Evolutionary conservation across 345 rosid genomes (phyloP).

Genomic region (Cardamine resedifolia): DNA sequence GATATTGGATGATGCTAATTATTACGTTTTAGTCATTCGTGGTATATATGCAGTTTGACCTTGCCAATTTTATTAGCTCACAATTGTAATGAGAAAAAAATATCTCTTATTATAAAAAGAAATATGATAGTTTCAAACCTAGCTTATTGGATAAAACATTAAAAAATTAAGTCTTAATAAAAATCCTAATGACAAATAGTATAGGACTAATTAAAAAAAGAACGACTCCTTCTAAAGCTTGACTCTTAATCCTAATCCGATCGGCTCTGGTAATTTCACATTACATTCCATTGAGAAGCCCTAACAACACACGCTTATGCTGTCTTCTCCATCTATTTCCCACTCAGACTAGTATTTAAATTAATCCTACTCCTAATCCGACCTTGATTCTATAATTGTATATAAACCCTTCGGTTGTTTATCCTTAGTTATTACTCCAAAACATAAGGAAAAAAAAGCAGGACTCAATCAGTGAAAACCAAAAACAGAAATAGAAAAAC

Average conservation of each 20-base stretch:
- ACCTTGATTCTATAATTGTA: neutral
- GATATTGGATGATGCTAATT: slow-evolving; percentile 2
- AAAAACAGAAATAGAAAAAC: neutral
- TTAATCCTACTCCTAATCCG: slow-evolving; percentile 25
- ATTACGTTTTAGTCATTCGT: neutral
- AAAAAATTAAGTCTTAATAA: neutral
- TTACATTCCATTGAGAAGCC: neutral
- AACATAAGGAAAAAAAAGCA: neutral
- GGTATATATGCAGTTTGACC: neutral
- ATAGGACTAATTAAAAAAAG: neutral
- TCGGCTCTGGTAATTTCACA: neutral
- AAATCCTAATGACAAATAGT: neutral
- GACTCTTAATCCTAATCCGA: neutral
- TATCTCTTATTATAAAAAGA: neutral
- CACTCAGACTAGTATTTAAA: slow-evolving; percentile 7
- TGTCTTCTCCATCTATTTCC: neutral
- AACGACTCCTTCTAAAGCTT: slow-evolving; percentile 24
- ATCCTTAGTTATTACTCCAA: neutral
- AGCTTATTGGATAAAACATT: neutral
- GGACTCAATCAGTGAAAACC: neutral
- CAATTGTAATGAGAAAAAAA: neutral
- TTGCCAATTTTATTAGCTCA: neutral
- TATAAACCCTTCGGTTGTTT: slow-evolving; percentile 7
- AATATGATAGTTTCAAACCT: slow-evolving; percentile 9
- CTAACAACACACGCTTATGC: slow-evolving; percentile 21